A percentile compares a stretch with the other conserved stretches of the same genome.
Evolutionary conservation across 176 grass and related monocot species (phyloP).

Genomic region (Carex cristatella): DNA sequence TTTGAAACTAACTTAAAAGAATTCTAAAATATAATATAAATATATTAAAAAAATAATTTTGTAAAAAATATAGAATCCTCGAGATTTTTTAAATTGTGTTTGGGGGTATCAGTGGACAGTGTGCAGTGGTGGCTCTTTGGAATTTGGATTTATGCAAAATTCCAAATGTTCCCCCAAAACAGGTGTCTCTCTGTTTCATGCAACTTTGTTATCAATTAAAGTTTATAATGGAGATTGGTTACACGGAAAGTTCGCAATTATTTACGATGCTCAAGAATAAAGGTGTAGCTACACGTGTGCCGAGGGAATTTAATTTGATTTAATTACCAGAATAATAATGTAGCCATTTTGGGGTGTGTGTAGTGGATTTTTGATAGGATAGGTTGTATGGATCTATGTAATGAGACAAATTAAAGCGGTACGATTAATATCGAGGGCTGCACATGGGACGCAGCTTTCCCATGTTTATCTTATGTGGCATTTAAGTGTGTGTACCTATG

Average conservation of each 20-base stretch:
- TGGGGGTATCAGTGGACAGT: not conserved
- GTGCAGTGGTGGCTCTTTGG: not conserved
- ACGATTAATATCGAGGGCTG: not conserved
- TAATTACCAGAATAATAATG: constrained; percentile 12
- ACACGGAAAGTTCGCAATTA: not conserved
- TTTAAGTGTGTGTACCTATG: not conserved
- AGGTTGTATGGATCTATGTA: not conserved
- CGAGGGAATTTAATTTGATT: not conserved
- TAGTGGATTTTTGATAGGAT: not conserved
- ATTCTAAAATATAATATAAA: not conserved
- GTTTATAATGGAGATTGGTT: not conserved
- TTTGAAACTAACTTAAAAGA: not conserved
- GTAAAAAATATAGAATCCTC: not conserved
- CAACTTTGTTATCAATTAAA: constrained; percentile 1
- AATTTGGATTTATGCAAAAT: constrained; percentile 10
- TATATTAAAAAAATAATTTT: not conserved
- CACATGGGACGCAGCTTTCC: constrained; percentile 12
- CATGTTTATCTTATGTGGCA: not conserved
- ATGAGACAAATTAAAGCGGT: constrained; percentile 12
- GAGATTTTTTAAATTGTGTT: not conserved
- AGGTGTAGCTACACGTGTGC: constrained; percentile 12
- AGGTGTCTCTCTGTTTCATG: not conserved
- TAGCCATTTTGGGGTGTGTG: not conserved
- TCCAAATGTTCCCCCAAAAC: not conserved
- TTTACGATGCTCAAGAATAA: not conserved